These are phyloP conservation scores for Saccharomyces hybrid DNA, from an alignment of 1,139 yeast species.

Conservation along the genomic window DNA sequence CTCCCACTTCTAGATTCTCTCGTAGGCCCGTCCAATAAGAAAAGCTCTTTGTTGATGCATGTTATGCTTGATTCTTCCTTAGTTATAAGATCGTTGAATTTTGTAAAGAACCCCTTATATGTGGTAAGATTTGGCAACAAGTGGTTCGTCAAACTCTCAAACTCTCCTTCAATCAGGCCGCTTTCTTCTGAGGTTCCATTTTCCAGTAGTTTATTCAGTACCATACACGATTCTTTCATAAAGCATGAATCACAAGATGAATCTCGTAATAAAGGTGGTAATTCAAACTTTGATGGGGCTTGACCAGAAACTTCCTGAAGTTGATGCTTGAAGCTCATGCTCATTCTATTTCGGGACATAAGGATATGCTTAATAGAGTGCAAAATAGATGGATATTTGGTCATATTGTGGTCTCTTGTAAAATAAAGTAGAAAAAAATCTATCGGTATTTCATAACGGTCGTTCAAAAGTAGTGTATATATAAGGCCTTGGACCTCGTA, in stretches of 20 bases:
- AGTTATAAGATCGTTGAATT: conserved; percentile 70
- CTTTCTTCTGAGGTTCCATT: conserved; percentile 41
- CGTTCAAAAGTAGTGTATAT: conserved; percentile 74
- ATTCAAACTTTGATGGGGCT: conserved; percentile 18
- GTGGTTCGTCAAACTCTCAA: conserved; percentile 44
- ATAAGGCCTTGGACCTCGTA: conserved; percentile 86
- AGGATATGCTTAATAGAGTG: conserved; percentile 56
- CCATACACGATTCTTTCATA: conserved; percentile 57
- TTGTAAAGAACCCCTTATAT: conserved; percentile 45
- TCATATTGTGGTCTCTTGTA: conserved; percentile 53
- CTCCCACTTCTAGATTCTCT: conserved; percentile 58
- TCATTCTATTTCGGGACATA: conserved; percentile 63
- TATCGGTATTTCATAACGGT: conserved; percentile 65
- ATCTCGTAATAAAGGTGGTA: conserved; percentile 55
- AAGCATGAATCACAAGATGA: conserved; percentile 65
- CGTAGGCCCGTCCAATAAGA: conserved; percentile 45
- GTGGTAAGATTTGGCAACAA: conserved; percentile 33
- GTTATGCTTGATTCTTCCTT: conserved; percentile 62
- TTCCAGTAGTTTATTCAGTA: conserved; percentile 53
- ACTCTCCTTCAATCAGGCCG: conserved; percentile 43
- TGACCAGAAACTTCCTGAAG: conserved; percentile 28
- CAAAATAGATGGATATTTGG: conserved; percentile 47
- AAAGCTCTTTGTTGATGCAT: conserved; percentile 53
- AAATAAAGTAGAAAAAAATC: conserved; percentile 65
- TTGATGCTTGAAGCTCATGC: conserved; percentile 49